These are phyloP conservation scores for Rhipidocladum racemiflorum DNA, from an alignment of 176 grass and related monocot genomes.

Conservation along the genomic window DNA sequence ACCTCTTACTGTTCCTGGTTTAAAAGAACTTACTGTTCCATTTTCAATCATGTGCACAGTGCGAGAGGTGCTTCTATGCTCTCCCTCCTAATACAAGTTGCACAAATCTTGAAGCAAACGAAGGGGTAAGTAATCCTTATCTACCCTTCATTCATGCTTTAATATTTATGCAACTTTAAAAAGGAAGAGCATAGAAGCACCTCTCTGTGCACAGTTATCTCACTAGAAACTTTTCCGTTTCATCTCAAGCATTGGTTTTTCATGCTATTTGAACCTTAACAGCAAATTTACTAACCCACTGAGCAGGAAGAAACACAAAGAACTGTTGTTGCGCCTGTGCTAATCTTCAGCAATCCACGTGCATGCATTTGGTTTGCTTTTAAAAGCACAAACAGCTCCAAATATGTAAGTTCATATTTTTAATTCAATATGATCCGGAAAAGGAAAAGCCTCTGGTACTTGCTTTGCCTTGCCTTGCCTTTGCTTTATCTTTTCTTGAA, in stretches of 20 bases:
- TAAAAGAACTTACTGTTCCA: background rate
- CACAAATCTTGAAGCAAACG: no score
- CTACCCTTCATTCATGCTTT: no score
- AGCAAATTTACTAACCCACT: background rate
- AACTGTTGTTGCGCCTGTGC: constrained; percentile 15
- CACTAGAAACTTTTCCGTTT: background rate
- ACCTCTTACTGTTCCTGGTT: background rate
- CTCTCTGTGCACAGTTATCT: background rate
- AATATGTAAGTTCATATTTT: constrained; percentile 1
- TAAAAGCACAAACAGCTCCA: constrained; percentile 38
- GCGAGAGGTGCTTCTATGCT: no score
- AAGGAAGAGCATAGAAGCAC: no score
- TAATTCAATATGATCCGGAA: background rate
- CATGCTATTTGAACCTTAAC: background rate
- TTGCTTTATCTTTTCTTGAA: constrained; percentile 62
- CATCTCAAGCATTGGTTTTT: background rate
- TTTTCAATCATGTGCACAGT: background rate
- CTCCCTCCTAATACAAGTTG: no score
- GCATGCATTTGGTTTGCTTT: constrained; percentile 37
- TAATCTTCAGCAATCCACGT: constrained; percentile 33
- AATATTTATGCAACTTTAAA: no score
- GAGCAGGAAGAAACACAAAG: constrained; percentile 24
- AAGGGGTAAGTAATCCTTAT: no score
- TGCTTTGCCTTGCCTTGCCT: constrained; percentile 40
- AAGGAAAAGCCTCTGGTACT: constrained; percentile 43